phyloP scores from a whole-genome alignment of 1,139 yeast genomes.

The Pichia sp. region DNA sequence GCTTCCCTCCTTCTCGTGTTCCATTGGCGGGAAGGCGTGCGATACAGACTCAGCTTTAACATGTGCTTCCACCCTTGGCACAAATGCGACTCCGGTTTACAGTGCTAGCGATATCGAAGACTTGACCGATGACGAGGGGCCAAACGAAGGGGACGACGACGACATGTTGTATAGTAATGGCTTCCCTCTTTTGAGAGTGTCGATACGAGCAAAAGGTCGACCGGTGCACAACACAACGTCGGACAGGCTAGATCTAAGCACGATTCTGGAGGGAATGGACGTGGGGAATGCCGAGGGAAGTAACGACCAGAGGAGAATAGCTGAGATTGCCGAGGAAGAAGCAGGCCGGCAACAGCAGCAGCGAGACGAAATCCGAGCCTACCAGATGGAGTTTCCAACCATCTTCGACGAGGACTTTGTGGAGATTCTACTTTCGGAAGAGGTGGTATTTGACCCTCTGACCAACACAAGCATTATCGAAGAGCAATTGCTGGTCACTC shows the following conservation, averaged over 20 bases:
- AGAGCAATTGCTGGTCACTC: background rate
- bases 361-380: background rate
- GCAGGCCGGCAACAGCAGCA: background rate
- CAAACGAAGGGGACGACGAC: background rate
- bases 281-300: background rate
- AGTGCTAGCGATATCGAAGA: background rate
- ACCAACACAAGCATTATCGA: background rate
- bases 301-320: background rate
- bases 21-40: background rate
- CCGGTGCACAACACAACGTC: background rate
- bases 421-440: background rate
- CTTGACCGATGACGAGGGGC: background rate
- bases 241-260: background rate
- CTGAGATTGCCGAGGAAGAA: background rate
- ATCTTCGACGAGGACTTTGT: slow-evolving; percentile 3
- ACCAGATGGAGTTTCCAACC: background rate
- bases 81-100: background rate
- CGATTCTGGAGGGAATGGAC: background rate
- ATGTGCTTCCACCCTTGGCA: background rate
- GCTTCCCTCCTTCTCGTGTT: background rate
- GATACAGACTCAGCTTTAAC: background rate
- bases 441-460: background rate
- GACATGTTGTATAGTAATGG: background rate
- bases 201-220: background rate
- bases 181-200: background rate